Conservation (phyloP, 1,284 basidiomycete species). For the Abortiporus biennis region DNA sequence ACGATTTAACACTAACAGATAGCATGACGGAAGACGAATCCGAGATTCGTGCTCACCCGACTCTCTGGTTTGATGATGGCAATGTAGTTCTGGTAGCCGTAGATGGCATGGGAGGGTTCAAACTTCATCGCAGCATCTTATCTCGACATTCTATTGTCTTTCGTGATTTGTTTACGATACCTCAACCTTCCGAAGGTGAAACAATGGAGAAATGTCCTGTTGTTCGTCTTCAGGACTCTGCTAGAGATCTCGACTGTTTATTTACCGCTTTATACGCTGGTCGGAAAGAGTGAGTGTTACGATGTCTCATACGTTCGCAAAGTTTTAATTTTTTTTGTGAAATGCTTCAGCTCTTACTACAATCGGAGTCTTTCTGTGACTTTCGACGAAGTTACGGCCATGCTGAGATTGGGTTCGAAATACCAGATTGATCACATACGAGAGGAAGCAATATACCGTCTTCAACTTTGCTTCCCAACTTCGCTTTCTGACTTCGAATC, state of each 20-base stretch:
- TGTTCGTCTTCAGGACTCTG: slow-evolving; percentile 21
- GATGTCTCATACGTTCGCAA: not conserved
- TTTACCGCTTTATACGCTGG: slow-evolving; percentile 2
- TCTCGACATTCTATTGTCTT: slow-evolving; percentile 16
- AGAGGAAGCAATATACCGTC: not conserved
- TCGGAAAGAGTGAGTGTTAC: slow-evolving; percentile 15
- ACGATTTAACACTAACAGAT: too few species aligned
- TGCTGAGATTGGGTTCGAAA: slow-evolving; percentile 1
- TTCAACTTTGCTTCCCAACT: slow-evolving; percentile 1
- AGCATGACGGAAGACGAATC: too few species aligned
- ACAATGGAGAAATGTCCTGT: slow-evolving; percentile 25
- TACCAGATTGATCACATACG: not conserved
- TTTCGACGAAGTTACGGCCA: not conserved
- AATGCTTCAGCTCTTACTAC: not conserved
- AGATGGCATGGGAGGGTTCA: slow-evolving; percentile 12
- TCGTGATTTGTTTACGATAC: slow-evolving; percentile 25
- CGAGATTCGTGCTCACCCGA: not conserved
- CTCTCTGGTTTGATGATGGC: slow-evolving; percentile 24
- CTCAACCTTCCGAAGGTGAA: slow-evolving; percentile 24
- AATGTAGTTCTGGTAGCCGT: slow-evolving; percentile 23
- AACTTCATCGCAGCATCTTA: slow-evolving; percentile 15
- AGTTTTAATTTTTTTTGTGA: not conserved
- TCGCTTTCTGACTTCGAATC: not conserved
- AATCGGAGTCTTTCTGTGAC: not conserved
- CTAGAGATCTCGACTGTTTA: slow-evolving; percentile 17